A percentile compares a stretch with the other conserved stretches of the same genome.
Evolutionary conservation across 2,329 filamentous ascomycete genomes (phyloP).

Genomic region (Diplodia seriata): DNA sequence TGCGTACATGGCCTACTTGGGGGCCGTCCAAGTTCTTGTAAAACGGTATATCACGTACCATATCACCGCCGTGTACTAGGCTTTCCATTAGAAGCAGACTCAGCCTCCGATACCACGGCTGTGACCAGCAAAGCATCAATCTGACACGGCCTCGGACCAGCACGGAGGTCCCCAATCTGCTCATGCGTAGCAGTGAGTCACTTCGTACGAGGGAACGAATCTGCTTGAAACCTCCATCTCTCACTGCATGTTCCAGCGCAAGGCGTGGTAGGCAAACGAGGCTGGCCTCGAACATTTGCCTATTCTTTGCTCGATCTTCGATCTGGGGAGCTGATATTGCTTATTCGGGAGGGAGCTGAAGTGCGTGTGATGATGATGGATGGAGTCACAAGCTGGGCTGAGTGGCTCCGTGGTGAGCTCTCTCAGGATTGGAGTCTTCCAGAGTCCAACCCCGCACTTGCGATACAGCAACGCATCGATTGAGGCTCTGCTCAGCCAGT

Average conservation of each 20-base stretch:
- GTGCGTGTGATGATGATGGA: background rate
- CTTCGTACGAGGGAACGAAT: too few relatives aligned
- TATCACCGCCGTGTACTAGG: too few relatives aligned
- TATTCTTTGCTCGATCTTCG: background rate
- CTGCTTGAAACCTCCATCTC: too few relatives aligned
- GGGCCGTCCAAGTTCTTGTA: background rate
- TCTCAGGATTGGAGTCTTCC: background rate
- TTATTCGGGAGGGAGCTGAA: background rate
- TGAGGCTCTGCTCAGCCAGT: slow-evolving; percentile 18
- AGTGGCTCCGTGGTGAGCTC: background rate
- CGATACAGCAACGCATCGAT: background rate
- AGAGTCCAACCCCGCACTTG: background rate
- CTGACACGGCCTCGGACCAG: too few relatives aligned
- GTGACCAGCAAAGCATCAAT: too few relatives aligned
- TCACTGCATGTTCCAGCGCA: background rate
- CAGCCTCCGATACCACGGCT: too few relatives aligned
- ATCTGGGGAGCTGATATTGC: background rate
- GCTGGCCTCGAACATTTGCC: background rate
- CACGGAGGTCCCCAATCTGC: too few relatives aligned
- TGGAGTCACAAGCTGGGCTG: background rate
- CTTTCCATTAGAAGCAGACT: too few relatives aligned
- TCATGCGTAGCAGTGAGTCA: too few relatives aligned
- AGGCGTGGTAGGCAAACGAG: background rate
- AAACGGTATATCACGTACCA: background rate
- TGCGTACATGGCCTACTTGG: too few relatives aligned